These are phyloP conservation scores for Phylloporus sp. DNA, from an alignment of 768 basidiomycete species.

Conservation along the genomic window DNA sequence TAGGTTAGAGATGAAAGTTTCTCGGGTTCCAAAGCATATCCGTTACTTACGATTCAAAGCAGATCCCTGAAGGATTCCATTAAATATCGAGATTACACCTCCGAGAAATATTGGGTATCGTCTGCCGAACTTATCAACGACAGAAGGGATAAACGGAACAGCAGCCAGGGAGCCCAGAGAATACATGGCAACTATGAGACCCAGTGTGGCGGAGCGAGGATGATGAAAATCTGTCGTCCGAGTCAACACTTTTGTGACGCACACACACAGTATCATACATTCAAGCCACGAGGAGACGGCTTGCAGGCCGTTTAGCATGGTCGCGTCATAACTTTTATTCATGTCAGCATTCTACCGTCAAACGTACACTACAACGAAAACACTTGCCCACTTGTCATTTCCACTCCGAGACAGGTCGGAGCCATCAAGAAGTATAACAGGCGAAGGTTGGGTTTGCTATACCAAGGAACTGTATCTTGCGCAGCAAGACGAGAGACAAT, in stretches of 20 bases:
- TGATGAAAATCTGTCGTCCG: not conserved
- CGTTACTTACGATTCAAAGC: too few species aligned
- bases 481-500: constrained; percentile 18
- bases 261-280: too few species aligned
- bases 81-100: too few species aligned
- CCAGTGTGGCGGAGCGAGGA: not conserved
- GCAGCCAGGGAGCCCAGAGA: too few species aligned
- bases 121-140: too few species aligned
- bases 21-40: too few species aligned
- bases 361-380: not conserved
- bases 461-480: constrained; percentile 55
- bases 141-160: too few species aligned
- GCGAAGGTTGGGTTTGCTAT: constrained; percentile 54
- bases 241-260: not conserved
- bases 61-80: too few species aligned
- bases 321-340: constrained; percentile 31
- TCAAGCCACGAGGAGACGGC: constrained; percentile 52
- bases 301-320: constrained; percentile 61
- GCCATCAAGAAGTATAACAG: constrained; percentile 47
- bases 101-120: too few species aligned
- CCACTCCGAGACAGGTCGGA: too few species aligned
- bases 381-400: constrained; percentile 16
- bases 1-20: too few species aligned
- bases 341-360: not conserved
- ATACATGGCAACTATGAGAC: not conserved